These are phyloP conservation scores for Coprinopsis cinerea DNA, from an alignment of 768 basidiomycete species.

Conservation along the genomic window DNA sequence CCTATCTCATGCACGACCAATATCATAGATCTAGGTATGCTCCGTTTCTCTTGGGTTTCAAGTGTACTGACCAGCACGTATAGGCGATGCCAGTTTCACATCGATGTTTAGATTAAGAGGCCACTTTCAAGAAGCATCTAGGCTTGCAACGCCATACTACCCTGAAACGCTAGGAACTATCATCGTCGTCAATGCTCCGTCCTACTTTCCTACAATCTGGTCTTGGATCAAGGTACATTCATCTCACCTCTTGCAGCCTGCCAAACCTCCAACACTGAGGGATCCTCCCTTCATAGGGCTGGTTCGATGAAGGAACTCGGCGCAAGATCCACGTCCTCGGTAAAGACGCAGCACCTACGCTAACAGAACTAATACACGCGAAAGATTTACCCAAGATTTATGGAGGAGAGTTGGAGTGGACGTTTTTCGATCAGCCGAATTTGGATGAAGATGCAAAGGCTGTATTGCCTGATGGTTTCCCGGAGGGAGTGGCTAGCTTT, in stretches of 20 bases:
- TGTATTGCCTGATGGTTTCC: conserved; percentile 38
- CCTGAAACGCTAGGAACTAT: conserved; percentile 70
- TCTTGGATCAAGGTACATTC: conserved; percentile 68
- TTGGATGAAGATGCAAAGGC: conserved; percentile 51
- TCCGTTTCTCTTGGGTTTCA: background rate
- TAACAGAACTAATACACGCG: conserved; percentile 42
- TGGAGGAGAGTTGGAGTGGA: conserved; percentile 72
- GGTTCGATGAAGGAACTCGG: conserved; percentile 77
- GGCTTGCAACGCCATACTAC: conserved; percentile 73
- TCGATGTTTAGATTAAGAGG: conserved; percentile 64
- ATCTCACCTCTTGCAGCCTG: background rate
- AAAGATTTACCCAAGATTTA: conserved; percentile 59
- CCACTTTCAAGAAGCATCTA: conserved; percentile 72
- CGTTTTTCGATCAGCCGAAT: conserved; percentile 58
- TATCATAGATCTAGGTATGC: conserved; percentile 61
- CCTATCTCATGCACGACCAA: conserved; percentile 57
- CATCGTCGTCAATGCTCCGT: conserved; percentile 71
- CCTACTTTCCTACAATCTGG: conserved; percentile 82
- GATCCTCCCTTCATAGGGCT: conserved; percentile 35
- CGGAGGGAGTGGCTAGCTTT: conserved; percentile 50
- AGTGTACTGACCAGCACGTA: too few relatives aligned
- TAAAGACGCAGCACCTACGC: conserved; percentile 45
- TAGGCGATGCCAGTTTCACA: conserved; percentile 44
- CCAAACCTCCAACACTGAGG: background rate
- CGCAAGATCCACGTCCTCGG: conserved; percentile 74